These are phyloP conservation scores for Annulohypoxylon moriforme DNA, from an alignment of 495 filamentous ascomycete species.

Conservation along the genomic window DNA sequence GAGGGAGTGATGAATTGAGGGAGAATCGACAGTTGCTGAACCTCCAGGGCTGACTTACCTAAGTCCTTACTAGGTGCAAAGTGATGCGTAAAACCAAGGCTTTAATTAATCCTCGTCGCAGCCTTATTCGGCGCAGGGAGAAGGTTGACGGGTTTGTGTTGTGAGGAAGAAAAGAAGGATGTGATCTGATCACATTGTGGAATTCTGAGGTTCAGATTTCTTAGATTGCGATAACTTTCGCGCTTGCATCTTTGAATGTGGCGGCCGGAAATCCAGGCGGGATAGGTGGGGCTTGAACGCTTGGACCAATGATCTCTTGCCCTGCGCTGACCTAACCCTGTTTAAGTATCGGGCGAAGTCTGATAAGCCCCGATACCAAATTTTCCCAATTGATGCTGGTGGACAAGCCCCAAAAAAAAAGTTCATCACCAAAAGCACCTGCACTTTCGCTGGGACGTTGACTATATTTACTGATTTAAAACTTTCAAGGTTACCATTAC, in stretches of 20 bases:
- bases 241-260: constrained; percentile 42
- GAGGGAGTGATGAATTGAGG: not conserved
- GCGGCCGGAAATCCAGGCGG: constrained; percentile 41
- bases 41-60: not conserved
- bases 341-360: constrained; percentile 15
- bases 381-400: constrained; percentile 31
- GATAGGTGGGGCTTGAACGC: constrained; percentile 25
- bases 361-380: constrained; percentile 40
- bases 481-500: not conserved
- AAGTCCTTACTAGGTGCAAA: constrained; percentile 18
- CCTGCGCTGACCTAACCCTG: constrained; percentile 1
- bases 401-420: constrained; percentile 7
- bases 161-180: constrained; percentile 8
- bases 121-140: constrained; percentile 18
- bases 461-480: constrained; percentile 1
- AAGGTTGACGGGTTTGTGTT: constrained; percentile 1
- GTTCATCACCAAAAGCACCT: constrained; percentile 4
- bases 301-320: constrained; percentile 27
- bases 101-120: constrained; percentile 13
- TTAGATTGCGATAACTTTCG: constrained; percentile 46
- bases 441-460: not conserved
- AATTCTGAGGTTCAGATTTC: constrained; percentile 40
- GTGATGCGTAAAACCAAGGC: not conserved
- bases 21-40: not conserved
- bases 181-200: constrained; percentile 43